These are phyloP conservation scores for Populus hybrid DNA, from an alignment of 441 rosid genomes.

Conservation along the genomic window DNA sequence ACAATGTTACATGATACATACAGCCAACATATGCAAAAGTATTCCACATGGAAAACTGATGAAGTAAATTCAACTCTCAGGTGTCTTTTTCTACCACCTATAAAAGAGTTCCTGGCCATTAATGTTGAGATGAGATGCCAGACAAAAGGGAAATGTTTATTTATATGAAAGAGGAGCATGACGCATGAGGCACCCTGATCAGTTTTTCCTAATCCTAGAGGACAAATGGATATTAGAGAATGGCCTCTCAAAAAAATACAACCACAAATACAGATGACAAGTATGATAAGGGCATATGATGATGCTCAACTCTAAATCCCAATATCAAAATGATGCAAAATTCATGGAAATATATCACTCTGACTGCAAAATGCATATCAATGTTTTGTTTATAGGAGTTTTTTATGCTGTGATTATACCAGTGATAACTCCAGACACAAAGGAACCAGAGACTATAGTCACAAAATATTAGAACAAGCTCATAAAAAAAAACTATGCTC, in stretches of 20 bases:
- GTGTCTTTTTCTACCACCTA: not conserved
- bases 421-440: not conserved
- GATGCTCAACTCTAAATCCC: not conserved
- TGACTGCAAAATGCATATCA: not conserved
- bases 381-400: not conserved
- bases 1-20: not conserved
- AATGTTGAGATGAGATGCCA: conserved; percentile 10
- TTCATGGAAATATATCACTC: not conserved
- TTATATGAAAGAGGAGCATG: not conserved
- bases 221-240: not conserved
- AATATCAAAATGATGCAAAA: not conserved
- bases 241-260: not conserved
- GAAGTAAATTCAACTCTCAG: not conserved
- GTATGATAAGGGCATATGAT: not conserved
- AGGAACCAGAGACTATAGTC: not conserved
- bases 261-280: not conserved
- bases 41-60: not conserved
- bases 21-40: not conserved
- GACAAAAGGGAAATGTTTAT: not conserved
- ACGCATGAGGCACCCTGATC: not conserved
- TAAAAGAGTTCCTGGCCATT: not conserved
- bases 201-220: not conserved
- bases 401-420: not conserved
- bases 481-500: not conserved
- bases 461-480: too few species aligned